These are phyloP conservation scores for Aspergillus sclerotioniger DNA, from an alignment of 495 filamentous ascomycete species.

Conservation along the genomic window DNA sequence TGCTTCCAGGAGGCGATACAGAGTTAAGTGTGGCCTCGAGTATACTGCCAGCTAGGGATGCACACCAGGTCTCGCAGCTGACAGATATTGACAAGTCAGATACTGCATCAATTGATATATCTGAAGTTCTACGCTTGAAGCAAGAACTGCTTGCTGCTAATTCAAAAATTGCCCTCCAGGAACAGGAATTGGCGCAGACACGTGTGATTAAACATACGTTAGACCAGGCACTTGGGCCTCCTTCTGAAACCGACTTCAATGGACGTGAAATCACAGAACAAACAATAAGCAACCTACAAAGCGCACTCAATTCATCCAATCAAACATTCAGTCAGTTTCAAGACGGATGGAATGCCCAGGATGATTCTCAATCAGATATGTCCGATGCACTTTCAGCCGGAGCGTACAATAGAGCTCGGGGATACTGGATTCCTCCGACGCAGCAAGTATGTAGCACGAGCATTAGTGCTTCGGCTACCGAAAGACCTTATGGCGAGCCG, in stretches of 20 bases:
- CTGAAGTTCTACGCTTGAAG: constrained; percentile 58
- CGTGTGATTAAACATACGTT: constrained; percentile 74
- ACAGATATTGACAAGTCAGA: constrained; percentile 16
- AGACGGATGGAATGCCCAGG: constrained; percentile 61
- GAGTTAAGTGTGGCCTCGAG: constrained; percentile 49
- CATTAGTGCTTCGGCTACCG: constrained; percentile 25
- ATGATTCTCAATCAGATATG: constrained; percentile 64
- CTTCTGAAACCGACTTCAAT: constrained; percentile 55
- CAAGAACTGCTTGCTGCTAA: constrained; percentile 76
- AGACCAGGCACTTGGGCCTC: constrained; percentile 66
- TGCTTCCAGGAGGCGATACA: constrained; percentile 22
- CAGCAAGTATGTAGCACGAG: constrained; percentile 28
- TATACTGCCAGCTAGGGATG: constrained; percentile 58
- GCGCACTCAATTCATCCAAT: constrained; percentile 50
- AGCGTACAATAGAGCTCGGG: constrained; percentile 58
- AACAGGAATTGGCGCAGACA: constrained; percentile 77
- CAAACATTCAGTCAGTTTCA: constrained; percentile 53
- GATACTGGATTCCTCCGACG: constrained; percentile 56
- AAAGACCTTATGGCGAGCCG: constrained; percentile 30
- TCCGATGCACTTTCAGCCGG: constrained; percentile 60
- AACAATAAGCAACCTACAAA: constrained; percentile 52
- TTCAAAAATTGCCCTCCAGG: constrained; percentile 75
- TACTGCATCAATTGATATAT: constrained; percentile 30
- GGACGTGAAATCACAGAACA: constrained; percentile 51
- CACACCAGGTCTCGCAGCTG: constrained; percentile 39